Base-by-base conservation (phyloP, 345 rosid genomes). In the Excoecaria agallocha region DNA sequence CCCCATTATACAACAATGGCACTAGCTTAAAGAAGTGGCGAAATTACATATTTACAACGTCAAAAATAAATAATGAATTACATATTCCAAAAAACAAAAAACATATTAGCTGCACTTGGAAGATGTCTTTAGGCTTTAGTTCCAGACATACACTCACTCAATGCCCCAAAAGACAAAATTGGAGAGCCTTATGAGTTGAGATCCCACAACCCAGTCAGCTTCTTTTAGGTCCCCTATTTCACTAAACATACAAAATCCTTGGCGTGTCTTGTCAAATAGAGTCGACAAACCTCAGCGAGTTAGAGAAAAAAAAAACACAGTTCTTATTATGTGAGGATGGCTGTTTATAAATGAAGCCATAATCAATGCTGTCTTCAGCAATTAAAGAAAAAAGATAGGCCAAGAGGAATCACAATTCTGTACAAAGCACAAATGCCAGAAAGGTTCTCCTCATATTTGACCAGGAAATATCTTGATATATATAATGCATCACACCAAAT, bases 301-400 rank as follows among this genome's bases (percentile, higher is more conserved):
- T 22, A 41, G 48, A 76, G 24, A 56, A 30, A 61, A 16, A 37
- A 48, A 68, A 11, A n/a, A n/a, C n/a, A 11, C 22, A 54, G 30
- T 69, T 68, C 10, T 72, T 69, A 74, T 64, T 16, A 64, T 69
- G 77, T 35, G 19, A 43, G 13, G 71, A 24, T 70, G 82, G 72
- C 75, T 64, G 55, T 69, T 68, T 49, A 70, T 74, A 79, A 63
- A 56, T 3, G 55, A 74, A 70, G 71, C 82, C 71, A 46, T 71
- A 6, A 69, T 17, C 22, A 77, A 64, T 49, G 49, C n/a, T 24
- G 25, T 54, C 58, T 48, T 63, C 30, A 45, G 64, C 37, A 61
- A 62, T 37, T 15, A 19, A 20, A 16, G 15, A 43, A 67, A 17
- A 57, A 22, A 5, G 48, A 4, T 25, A 58, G 73, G 54, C 65